These are phyloP conservation scores for Oropetium thomaeum DNA, from an alignment of 176 grass and related monocot genomes.

Conservation along the genomic window DNA sequence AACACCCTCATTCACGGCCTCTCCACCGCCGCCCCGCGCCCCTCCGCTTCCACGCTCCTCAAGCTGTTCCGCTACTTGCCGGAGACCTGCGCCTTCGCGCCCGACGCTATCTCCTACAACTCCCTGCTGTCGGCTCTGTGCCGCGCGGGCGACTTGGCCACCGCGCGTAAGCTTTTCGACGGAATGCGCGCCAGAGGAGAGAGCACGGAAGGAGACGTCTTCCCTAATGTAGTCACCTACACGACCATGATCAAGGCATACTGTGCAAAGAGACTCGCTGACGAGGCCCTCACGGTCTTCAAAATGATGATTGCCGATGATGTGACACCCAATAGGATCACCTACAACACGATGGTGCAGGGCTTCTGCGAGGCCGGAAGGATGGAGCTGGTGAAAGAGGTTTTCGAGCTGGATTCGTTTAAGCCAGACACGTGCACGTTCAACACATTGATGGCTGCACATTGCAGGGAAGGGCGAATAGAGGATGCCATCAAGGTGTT, in stretches of 20 bases:
- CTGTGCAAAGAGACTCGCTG: constrained; percentile 35
- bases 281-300: constrained; percentile 57
- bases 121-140: constrained; percentile 57
- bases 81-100: constrained; percentile 44
- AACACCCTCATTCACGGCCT: constrained; percentile 81
- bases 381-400: constrained; percentile 75
- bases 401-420: constrained; percentile 54
- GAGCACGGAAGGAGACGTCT: background rate
- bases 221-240: constrained; percentile 75
- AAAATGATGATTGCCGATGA: constrained; percentile 44
- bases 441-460: constrained; percentile 52
- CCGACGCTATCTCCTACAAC: constrained; percentile 76
- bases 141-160: constrained; percentile 38
- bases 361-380: constrained; percentile 72
- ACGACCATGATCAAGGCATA: constrained; percentile 79
- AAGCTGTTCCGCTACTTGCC: constrained; percentile 52
- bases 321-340: constrained; percentile 67
- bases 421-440: constrained; percentile 88
- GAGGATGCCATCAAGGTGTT: constrained; percentile 70
- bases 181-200: constrained; percentile 38
- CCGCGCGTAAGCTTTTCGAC: constrained; percentile 72
- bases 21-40: constrained; percentile 48
- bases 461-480: constrained; percentile 42
- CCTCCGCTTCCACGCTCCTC: constrained; percentile 45
- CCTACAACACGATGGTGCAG: constrained; percentile 86